phyloP scores from a whole-genome alignment of 305 asterid genomes.

The Solanum chacoense region DNA sequence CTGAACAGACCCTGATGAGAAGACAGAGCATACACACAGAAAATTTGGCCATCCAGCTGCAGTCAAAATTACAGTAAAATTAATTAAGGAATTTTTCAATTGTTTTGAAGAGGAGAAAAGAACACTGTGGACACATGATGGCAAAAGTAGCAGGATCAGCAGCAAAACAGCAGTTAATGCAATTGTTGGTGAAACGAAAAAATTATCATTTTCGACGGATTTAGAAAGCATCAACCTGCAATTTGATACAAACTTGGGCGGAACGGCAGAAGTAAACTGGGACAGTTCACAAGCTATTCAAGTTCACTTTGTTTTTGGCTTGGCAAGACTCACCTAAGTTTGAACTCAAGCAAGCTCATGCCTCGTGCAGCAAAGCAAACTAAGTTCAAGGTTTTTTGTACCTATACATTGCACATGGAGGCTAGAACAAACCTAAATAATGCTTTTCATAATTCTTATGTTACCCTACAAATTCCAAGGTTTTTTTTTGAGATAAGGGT shows the following conservation, averaged over 20 bases:
- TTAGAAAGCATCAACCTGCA: not conserved
- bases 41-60: constrained; percentile 99
- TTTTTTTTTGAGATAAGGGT: not conserved
- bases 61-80: constrained; percentile 5
- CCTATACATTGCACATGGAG: not conserved
- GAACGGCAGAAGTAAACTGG: not conserved
- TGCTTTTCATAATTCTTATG: not conserved
- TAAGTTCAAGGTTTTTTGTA: not conserved
- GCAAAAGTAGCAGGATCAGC: not conserved
- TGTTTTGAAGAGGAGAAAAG: not conserved
- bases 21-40: constrained; percentile 95
- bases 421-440: not conserved
- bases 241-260: not conserved
- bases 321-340: not conserved
- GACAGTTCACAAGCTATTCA: not conserved
- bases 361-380: not conserved
- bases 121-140: not conserved
- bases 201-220: not conserved
- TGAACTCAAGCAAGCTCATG: not conserved
- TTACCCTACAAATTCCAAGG: not conserved
- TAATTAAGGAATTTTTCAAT: not conserved
- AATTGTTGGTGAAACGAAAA: not conserved
- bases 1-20: constrained; percentile 96
- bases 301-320: not conserved
- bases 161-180: not conserved